Base-by-base conservation (phyloP, 257 asterid genomes). In the Linaria vulgaris region DNA sequence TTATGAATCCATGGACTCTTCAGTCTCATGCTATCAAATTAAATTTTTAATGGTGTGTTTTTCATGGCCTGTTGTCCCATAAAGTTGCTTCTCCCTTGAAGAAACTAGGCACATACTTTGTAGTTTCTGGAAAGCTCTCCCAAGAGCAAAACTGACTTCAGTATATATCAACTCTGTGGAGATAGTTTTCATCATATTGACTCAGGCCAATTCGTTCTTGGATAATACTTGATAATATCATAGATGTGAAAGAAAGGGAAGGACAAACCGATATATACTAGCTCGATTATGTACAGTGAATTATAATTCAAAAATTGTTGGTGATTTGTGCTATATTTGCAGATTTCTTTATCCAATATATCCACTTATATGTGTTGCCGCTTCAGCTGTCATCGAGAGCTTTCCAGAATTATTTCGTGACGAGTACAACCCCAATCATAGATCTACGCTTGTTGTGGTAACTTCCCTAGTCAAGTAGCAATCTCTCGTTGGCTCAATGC, bases 351-450 rank as follows among this genome's bases (percentile, higher is more conserved):
- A 94, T 79, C 99, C 99, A 56, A 83, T 94, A 76, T 94, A 90
- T 78, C 99, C 99, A 31, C 96, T 94, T 73, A 87, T 94, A 39
- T 90, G 99, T 74, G 90, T 90, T 64, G 97, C 99, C 78, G 99
- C 99, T 73, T 80, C 97, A 53, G 97, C 99, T 81, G 95, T 84
- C 74, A 88, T 90, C 70, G 97, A 94, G 74, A 81, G 94, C 79
- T 81, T 94, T 65, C 99, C 97, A 58, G 99, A 90, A 78, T 65
- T 94, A 24, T 94, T 94, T 68, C 72, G 83, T 74, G 95, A 84
- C 59, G 84, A 84, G 76, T 76, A 84, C 78, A 81, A 82, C 61
- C 90, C 88, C 63, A 55, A 74, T 62, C 77, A 73, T 55, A 4
- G 63, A 56, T 82, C 94, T 61, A 6, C 80, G 45, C 84, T 87